phyloP scores from a whole-genome alignment of 176 grass and related monocot genomes.

The Aegilops longissima region DNA sequence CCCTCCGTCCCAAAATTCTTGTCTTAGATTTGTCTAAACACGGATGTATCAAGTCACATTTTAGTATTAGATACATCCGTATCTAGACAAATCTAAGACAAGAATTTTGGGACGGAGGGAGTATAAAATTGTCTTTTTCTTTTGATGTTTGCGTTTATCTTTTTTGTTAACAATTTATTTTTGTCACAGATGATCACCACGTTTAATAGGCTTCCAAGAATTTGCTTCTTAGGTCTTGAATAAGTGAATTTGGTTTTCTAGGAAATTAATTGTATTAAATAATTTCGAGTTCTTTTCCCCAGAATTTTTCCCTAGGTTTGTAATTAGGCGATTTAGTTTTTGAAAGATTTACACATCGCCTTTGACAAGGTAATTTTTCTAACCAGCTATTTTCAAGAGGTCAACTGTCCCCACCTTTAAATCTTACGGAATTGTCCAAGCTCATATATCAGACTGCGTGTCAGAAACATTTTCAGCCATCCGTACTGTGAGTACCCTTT shows the following conservation, averaged over 20 bases:
- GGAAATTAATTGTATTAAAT: not conserved
- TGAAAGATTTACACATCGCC: not conserved
- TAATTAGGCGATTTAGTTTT: not conserved
- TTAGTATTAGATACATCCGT: no score
- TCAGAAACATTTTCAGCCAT: conserved; percentile 96
- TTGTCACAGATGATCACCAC: not conserved
- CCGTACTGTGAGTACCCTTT: conserved; percentile 72
- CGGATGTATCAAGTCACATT: no score
- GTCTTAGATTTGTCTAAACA: no score
- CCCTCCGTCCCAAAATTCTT: no score
- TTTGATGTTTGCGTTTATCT: not conserved
- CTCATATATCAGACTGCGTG: conserved; percentile 85
- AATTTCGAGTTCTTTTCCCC: not conserved
- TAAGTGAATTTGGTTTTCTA: conserved; percentile 6
- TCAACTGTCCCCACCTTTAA: conserved; percentile 89
- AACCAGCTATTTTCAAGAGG: conserved; percentile 96
- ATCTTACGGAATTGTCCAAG: conserved; percentile 87
- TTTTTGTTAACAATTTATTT: not conserved
- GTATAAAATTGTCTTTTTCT: not conserved
- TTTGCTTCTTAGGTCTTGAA: not conserved
- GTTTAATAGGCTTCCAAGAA: not conserved
- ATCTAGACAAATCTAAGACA: no score
- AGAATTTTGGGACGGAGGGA: no score
- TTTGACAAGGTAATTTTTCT: conserved; percentile 30
- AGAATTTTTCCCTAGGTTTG: not conserved